Evolutionary conservation across 768 basidiomycete species (phyloP).

Genomic region (Psilocybe tampanensis): DNA sequence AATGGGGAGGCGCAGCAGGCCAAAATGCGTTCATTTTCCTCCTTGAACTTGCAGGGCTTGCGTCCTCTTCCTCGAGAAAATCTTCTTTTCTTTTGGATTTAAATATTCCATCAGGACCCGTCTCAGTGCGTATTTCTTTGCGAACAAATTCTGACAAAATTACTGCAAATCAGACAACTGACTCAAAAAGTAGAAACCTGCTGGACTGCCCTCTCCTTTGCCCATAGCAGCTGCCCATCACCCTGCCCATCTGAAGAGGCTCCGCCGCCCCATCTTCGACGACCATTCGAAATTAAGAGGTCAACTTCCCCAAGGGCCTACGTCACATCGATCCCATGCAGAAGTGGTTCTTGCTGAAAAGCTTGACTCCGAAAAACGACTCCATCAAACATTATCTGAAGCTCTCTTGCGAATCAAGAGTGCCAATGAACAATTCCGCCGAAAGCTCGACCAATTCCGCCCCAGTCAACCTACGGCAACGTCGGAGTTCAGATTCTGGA

Average conservation of each 20-base stretch:
- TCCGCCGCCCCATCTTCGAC: slow-evolving; percentile 32
- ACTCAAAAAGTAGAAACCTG: neutral
- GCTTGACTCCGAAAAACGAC: slow-evolving; percentile 25
- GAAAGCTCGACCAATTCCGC: neutral
- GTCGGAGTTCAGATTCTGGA: slow-evolving; percentile 9
- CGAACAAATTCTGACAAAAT: neutral
- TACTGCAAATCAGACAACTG: too few relatives aligned
- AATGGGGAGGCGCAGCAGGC: slow-evolving; percentile 30
- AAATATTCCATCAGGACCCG: neutral
- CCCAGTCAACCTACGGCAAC: neutral
- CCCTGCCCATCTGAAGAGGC: slow-evolving; percentile 35
- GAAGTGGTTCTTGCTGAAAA: slow-evolving; percentile 21
- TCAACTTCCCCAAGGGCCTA: neutral
- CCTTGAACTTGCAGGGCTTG: slow-evolving; percentile 29
- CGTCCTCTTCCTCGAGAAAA: neutral
- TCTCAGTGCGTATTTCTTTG: neutral
- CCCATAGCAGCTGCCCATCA: slow-evolving; percentile 53
- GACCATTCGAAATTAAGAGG: slow-evolving; percentile 1
- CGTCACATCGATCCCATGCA: slow-evolving; percentile 12
- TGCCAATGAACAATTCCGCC: neutral
- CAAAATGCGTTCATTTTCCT: slow-evolving; percentile 28
- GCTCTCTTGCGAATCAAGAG: slow-evolving; percentile 21
- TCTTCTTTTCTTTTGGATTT: neutral
- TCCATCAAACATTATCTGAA: slow-evolving; percentile 24
- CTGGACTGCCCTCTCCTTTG: slow-evolving; percentile 24